Evolutionary conservation across 2,329 filamentous ascomycete species (phyloP).

Genomic region (Paracamarosporium sp.): DNA sequence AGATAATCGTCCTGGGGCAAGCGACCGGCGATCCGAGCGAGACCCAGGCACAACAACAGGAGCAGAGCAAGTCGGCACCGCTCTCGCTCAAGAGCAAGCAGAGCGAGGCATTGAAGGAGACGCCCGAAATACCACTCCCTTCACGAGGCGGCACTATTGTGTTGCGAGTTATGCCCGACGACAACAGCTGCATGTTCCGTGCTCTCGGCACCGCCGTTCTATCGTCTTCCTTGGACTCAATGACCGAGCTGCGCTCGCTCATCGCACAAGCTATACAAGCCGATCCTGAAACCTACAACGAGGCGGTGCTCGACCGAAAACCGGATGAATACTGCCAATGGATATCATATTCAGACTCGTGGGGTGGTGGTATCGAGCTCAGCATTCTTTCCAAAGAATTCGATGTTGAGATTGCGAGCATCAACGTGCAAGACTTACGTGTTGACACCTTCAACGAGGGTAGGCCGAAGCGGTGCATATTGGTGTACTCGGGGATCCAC

Average conservation of each 20-base stretch:
- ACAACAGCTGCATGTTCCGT: constrained; percentile 93
- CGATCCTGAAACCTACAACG: constrained; percentile 74
- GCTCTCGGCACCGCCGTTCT: constrained; percentile 84
- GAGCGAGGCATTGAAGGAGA: constrained; percentile 59
- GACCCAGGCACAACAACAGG: constrained; percentile 21
- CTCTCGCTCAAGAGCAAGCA: constrained; percentile 52
- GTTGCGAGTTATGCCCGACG: constrained; percentile 93
- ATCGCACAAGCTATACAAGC: constrained; percentile 80
- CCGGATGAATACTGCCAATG: constrained; percentile 80
- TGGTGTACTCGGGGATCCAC: constrained; percentile 92
- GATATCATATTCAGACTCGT: constrained; percentile 80
- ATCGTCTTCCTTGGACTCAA: constrained; percentile 65
- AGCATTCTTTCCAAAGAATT: constrained; percentile 85
- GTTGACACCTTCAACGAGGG: constrained; percentile 82
- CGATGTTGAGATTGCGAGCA: constrained; percentile 81
- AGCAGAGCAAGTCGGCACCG: constrained; percentile 39
- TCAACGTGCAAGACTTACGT: constrained; percentile 75
- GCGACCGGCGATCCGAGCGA: constrained; percentile 46
- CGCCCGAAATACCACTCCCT: constrained; percentile 66
- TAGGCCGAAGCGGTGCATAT: constrained; percentile 68
- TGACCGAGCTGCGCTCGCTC: constrained; percentile 76
- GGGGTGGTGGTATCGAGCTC: constrained; percentile 92
- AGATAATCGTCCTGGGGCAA: constrained; percentile 67
- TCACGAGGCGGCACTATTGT: constrained; percentile 66
- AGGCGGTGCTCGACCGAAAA: constrained; percentile 74